Evolutionary conservation across 306 rosid species (phyloP), one percentile per base, ranked within the genome.

Genomic region (Parietaria judaica): DNA sequence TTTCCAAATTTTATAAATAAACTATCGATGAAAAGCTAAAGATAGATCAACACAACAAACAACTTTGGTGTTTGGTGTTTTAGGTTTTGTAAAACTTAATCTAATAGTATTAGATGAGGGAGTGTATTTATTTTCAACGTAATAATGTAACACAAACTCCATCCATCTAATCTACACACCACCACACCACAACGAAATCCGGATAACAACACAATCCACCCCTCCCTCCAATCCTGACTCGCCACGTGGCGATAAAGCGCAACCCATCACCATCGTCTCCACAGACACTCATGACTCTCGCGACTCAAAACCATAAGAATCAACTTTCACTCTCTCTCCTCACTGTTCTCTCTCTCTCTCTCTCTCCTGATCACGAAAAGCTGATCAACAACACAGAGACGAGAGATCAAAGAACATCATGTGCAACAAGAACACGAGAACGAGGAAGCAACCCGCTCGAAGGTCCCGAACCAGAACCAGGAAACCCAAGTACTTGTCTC

Each of bases 161-260:
- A 41, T 23, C 31, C 31, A 41, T 41, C 45, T 41, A 41, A 34
- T 11, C 53, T 6, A 56, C 11, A 3, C 10, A 5, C 49, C 10
- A 5, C 49, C 58, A 60, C 57, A 13, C 48, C 61, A 54, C 69
- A 66, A 67, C 70, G 95, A 80, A 78, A 88, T 92, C 95, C 63
- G 72, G 98, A 92, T 92, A 86, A 79, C 85, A 77, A 55, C 70
- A 65, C 69, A 91, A 91, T 91, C 96, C 84, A 71, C 65, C 0
- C 0, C 7, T 6, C 2, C 6, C 0, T 0, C 96, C 83, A 92
- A 84, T 88, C 47, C 0, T 0, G 0, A 0, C 0, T 0, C 1
- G 0, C 69, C 98, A 82, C 94, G 83, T 82, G 89, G 74, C 61
- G 15, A 35, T 3, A 11, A 49, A 17, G 63, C 9, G 3, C 49